These are phyloP conservation scores for Furcasterigmium furcatum DNA, from an alignment of 2,329 filamentous ascomycete genomes.

Conservation along the genomic window DNA sequence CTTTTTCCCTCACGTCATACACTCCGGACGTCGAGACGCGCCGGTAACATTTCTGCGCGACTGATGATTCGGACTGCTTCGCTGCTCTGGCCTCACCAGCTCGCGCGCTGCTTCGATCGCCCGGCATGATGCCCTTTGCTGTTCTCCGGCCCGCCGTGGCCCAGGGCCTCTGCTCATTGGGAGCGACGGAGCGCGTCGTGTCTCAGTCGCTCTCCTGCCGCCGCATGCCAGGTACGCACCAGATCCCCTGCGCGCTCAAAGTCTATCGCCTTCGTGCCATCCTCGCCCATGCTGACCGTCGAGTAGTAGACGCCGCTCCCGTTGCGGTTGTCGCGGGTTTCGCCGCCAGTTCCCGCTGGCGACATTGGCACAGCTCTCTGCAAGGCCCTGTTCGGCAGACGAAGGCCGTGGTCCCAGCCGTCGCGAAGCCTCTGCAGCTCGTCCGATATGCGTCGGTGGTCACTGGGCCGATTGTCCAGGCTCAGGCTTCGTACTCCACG, in stretches of 20 bases:
- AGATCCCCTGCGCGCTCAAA: background rate
- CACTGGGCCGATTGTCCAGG: conserved; percentile 14
- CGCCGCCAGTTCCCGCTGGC: conserved; percentile 19
- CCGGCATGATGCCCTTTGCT: conserved; percentile 8
- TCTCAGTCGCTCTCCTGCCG: conserved; percentile 5
- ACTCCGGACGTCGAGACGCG: background rate
- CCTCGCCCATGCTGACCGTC: background rate
- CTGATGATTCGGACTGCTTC: conserved; percentile 7
- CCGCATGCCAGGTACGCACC: conserved; percentile 5
- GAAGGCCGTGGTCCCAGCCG: conserved; percentile 20
- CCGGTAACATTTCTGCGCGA: background rate
- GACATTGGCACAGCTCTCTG: conserved; percentile 30
- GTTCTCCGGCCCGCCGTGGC: conserved; percentile 10
- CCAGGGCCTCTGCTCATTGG: conserved; percentile 5
- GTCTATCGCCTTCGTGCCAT: background rate
- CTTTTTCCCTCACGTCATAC: background rate
- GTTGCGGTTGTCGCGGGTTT: background rate
- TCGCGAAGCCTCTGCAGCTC: conserved; percentile 28
- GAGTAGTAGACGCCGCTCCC: conserved; percentile 3
- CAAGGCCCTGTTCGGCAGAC: conserved; percentile 25
- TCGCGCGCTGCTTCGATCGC: conserved; percentile 6
- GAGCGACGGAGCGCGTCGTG: conserved; percentile 6
- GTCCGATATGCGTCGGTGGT: conserved; percentile 35
- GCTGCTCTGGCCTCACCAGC: conserved; percentile 8
- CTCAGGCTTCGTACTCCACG: conserved; percentile 32